Evolutionary conservation across 1,284 basidiomycete genomes (phyloP).

Genomic region (Vanrija pseudolonga): DNA sequence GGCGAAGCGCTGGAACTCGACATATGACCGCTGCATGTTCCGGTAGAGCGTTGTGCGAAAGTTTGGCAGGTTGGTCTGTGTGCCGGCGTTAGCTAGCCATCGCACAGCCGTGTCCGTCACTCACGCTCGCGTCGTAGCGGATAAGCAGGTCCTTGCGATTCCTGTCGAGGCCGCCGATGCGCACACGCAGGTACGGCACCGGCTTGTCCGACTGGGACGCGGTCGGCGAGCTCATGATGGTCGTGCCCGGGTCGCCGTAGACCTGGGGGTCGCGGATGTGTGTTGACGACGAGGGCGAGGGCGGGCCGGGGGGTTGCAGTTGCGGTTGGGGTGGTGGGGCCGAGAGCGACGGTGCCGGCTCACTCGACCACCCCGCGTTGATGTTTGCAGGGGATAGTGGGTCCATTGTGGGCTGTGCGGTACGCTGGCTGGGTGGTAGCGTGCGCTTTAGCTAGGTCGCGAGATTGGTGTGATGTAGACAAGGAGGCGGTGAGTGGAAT

Average conservation of each 20-base stretch:
- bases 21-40: slow-evolving; percentile 84
- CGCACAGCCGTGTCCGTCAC: slow-evolving; percentile 26
- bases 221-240: slow-evolving; percentile 23
- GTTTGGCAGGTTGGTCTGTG: slow-evolving; percentile 83
- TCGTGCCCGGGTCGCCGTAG: slow-evolving; percentile 38
- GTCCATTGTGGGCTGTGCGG: slow-evolving; percentile 11
- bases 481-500: not conserved
- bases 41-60: slow-evolving; percentile 83
- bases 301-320: not conserved
- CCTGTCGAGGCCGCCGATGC: slow-evolving; percentile 83
- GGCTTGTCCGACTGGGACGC: slow-evolving; percentile 1
- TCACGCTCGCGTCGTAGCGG: slow-evolving; percentile 85
- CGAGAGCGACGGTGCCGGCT: not conserved
- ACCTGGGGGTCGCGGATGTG: slow-evolving; percentile 36
- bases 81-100: not conserved
- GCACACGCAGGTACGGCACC: slow-evolving; percentile 71
- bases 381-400: slow-evolving; percentile 17
- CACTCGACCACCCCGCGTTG: slow-evolving; percentile 17
- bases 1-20: slow-evolving; percentile 87
- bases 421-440: not conserved
- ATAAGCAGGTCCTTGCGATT: slow-evolving; percentile 88
- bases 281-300: slow-evolving; percentile 6
- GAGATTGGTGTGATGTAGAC: not conserved
- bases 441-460: too few species aligned
- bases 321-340: too few species aligned